These are phyloP conservation scores for Fusarium protoensiforme DNA, from an alignment of 2,329 filamentous ascomycete species.

Conservation along the genomic window DNA sequence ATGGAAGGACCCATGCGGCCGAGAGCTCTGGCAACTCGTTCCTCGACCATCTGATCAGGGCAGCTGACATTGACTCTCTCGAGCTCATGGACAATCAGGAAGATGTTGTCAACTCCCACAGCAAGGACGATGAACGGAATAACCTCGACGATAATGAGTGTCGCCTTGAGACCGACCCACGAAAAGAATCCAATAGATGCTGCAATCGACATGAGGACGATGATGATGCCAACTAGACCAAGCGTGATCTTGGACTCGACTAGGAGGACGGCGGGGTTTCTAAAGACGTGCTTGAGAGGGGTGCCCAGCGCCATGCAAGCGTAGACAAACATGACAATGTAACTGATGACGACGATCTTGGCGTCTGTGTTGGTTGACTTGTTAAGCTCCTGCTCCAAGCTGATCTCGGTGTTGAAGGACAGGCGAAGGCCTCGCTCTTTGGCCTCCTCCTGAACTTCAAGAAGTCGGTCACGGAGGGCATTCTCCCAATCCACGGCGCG, in stretches of 20 bases:
- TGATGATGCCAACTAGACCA: conserved; percentile 92
- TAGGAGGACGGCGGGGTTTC: conserved; percentile 84
- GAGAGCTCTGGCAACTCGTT: conserved; percentile 86
- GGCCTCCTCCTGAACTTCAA: conserved; percentile 85
- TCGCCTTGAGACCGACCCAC: conserved; percentile 90
- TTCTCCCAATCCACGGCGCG: conserved; percentile 91
- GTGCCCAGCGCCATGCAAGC: conserved; percentile 93
- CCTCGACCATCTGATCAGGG: conserved; percentile 87
- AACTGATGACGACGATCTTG: conserved; percentile 95
- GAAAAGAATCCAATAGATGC: conserved; percentile 96
- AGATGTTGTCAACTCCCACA: conserved; percentile 98
- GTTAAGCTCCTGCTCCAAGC: conserved; percentile 94
- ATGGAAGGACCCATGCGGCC: conserved; percentile 98
- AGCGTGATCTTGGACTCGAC: conserved; percentile 98
- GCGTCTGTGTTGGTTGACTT: conserved; percentile 99
- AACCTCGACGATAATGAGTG: conserved; percentile 96
- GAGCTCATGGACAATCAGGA: conserved; percentile 97
- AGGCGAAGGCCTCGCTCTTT: conserved; percentile 80
- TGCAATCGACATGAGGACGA: conserved; percentile 97
- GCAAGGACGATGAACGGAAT: conserved; percentile 97
- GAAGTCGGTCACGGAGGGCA: conserved; percentile 77
- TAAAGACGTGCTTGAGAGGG: conserved; percentile 80
- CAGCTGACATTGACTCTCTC: conserved; percentile 94
- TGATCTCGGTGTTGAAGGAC: conserved; percentile 96
- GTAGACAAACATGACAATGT: conserved; percentile 98